Base-by-base conservation (phyloP, 495 filamentous ascomycete species). In the Lepidopterella palustris region DNA sequence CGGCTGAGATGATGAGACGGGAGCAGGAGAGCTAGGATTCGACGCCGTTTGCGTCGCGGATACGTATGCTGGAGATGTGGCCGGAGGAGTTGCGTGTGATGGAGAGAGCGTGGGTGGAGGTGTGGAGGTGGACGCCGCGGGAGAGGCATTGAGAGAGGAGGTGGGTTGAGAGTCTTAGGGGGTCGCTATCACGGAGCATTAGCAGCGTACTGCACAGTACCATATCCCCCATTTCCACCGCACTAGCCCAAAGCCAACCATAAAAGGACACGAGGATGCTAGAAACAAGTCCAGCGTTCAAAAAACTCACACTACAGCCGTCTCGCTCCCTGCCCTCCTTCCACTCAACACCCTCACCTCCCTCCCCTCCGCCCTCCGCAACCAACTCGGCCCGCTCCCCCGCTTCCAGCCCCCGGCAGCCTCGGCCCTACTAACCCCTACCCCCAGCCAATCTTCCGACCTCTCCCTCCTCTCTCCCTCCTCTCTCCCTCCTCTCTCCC, bases 101-200 rank as follows among this genome's bases (percentile, higher is more conserved):
- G 1, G 76, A 76, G 2, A 79, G 68, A 0, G 82, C 80, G 45
- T 70, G 76, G 6, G 80, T 80, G 2, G 84, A 85, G 23, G 87
- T 78, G 60, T 88, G 85, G 3, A 90, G 70, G 20, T 76, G 73
- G 6, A 87, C 86, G 15, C 86, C 87, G 20, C 79, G 77, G 5
- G 75, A 71, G 8, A 77, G 47, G 49, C 80, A 82, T 47, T 77
- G 68, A 23, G 75, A 70, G 24, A 89, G 72, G 0, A 92, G 74
- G 59, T 84, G 89, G 20, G 77, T 72, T 50, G 81, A 87, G 5
- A 90, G 68, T 47, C 73, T 63, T 3, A 80, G 65, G 1, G 88
- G 88, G 62, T 86, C 79, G 20, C 77, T 78, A 40, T 21, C 18
- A 2, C 9, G 24, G 6, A 24, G 25, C 45, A 65, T 49, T 64